phyloP scores from a whole-genome alignment of 108 stramenopile species.

The Craspedostauros australis region DNA sequence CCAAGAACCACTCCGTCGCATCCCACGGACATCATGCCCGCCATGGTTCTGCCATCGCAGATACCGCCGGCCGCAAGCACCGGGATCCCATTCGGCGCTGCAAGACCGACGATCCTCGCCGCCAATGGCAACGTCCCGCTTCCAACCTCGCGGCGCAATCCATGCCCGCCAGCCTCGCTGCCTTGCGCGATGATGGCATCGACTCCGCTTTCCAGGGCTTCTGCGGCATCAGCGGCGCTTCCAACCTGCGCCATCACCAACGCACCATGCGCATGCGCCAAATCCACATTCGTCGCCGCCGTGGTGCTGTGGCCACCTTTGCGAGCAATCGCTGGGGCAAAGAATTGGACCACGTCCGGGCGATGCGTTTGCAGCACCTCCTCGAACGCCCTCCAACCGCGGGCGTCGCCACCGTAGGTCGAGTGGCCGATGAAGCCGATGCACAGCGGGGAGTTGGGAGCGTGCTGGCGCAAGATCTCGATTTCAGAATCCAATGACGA shows the following conservation, averaged over 20 bases:
- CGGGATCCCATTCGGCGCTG: conserved; percentile 19
- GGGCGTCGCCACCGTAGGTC: conserved; percentile 28
- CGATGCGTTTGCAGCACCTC: conserved; percentile 37
- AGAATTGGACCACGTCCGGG: conserved; percentile 64
- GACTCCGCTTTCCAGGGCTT: conserved; percentile 45
- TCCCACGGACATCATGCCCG: conserved; percentile 55
- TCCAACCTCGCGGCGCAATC: conserved; percentile 58
- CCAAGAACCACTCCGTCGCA: conserved; percentile 73
- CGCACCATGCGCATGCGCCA: conserved; percentile 46
- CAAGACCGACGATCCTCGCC: conserved; percentile 32
- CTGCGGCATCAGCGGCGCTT: conserved; percentile 42
- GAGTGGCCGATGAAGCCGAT: conserved; percentile 69
- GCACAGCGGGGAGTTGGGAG: conserved; percentile 25
- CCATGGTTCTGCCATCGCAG: conserved; percentile 55
- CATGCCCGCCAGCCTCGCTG: conserved; percentile 76
- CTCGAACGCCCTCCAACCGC: conserved; percentile 45
- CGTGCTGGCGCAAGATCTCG: conserved; percentile 5
- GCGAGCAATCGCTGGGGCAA: conserved; percentile 52
- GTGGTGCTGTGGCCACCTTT: neutral
- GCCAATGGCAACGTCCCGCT: conserved; percentile 54
- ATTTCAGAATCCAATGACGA: neutral
- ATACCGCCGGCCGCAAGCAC: conserved; percentile 75
- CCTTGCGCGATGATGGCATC: conserved; percentile 76
- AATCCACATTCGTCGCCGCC: conserved; percentile 29
- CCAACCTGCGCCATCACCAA: conserved; percentile 71